Evolutionary conservation across 768 basidiomycete genomes (phyloP).

Genomic region (Mycena vulgaris): DNA sequence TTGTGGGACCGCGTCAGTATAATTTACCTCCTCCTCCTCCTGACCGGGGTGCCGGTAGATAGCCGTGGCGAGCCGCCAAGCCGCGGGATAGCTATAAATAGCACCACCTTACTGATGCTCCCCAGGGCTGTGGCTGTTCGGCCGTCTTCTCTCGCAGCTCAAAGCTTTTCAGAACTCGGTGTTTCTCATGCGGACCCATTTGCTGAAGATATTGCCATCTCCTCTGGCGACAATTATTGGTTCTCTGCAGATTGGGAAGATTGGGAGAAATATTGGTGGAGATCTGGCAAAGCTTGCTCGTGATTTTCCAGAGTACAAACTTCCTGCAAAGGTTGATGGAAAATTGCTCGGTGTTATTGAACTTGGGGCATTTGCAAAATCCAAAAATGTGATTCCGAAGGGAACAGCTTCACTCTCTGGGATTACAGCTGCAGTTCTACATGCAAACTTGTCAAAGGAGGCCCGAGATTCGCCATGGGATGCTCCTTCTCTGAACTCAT

Average conservation of each 20-base stretch:
- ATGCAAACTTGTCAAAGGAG: slow-evolving; percentile 12
- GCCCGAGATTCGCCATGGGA: neutral
- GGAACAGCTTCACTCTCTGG: slow-evolving; percentile 34
- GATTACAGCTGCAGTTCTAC: slow-evolving; percentile 14
- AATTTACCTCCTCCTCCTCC: too few species aligned
- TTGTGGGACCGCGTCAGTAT: too few species aligned
- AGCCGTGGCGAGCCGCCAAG: too few species aligned
- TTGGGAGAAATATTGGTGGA: slow-evolving; percentile 35
- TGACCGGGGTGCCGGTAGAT: too few species aligned
- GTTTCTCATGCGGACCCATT: neutral
- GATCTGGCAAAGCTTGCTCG: slow-evolving; percentile 36
- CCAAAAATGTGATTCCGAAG: slow-evolving; percentile 32
- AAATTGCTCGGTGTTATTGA: slow-evolving; percentile 16
- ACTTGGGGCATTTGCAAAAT: slow-evolving; percentile 32
- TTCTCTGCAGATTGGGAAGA: slow-evolving; percentile 30
- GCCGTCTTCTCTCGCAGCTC: neutral
- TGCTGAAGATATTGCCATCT: neutral
- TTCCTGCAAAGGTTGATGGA: neutral
- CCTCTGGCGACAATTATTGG: neutral
- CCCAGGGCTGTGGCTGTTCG: too few species aligned
- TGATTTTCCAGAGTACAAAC: slow-evolving; percentile 36
- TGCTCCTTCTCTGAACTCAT: neutral
- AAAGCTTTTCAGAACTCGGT: neutral
- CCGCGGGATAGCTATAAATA: too few species aligned
- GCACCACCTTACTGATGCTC: too few species aligned